Evolutionary conservation across 345 rosid genomes (phyloP), one percentile per base, ranked within the genome.

Genomic region (Moricandia moricandioides): DNA sequence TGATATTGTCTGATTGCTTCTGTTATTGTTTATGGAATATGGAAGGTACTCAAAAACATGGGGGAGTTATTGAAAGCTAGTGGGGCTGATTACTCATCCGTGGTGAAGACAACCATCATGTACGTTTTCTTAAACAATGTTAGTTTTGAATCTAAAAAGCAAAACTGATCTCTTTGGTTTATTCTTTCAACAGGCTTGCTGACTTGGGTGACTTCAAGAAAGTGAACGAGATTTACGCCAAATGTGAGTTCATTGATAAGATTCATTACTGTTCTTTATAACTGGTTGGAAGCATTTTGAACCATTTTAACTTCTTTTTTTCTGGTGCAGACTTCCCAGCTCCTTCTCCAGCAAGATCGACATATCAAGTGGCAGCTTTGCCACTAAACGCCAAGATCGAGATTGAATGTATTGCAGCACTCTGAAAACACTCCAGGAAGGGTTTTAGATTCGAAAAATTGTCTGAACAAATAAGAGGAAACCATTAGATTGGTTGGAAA

Each of bases 301-400:
- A 57, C 11, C 0, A 12, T 12, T 47, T 47, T n/a, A 33, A 4
- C 35, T 33, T 33, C 8, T 17, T n/a, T 18, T 16, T 54, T 27
- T 52, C n/a, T 78, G 51, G 14, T 84, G 75, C 91, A 92, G 99
- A 92, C 83, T 92, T 96, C 68, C 87, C 91, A 5, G 85, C 87
- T 45, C 91, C 93, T 69, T 80, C 88, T 33, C 99, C 99, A 4
- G 91, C 99, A 33, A 86, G 97, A 33, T 83, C 98, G 5, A 96
- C 99, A 14, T 91, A 85, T 75, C 98, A 92, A 82, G 99, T 88
- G 1, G 98, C 99, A 12, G 99, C 95, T 72, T 78, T 92, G 86
- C 99, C 98, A 7, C 43, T 89, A 74, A 83, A 91, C 68, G 95
- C 98, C 31, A 91, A 71, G 88, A 86, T 92, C 40, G 99, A 92